Evolutionary conservation across 306 rosid species (phyloP).

Genomic region (Citrullus amarus): DNA sequence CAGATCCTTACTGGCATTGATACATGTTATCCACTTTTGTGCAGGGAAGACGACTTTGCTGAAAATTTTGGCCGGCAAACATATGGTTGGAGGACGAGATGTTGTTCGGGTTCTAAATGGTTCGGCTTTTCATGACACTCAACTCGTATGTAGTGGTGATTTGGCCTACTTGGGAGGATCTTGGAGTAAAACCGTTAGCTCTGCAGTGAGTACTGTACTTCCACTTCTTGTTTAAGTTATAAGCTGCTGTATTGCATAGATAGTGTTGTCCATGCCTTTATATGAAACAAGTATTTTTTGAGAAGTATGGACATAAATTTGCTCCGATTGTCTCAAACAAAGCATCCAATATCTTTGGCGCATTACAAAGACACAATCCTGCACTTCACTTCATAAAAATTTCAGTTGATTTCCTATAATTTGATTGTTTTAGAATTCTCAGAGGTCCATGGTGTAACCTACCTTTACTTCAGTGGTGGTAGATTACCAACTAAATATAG

Average conservation of each 20-base stretch:
- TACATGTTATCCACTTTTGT: slow-evolving; percentile 1
- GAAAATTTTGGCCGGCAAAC: slow-evolving; percentile 80
- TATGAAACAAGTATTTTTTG: neutral
- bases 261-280: neutral
- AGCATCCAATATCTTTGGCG: neutral
- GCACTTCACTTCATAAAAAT: neutral
- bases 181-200: slow-evolving; percentile 80
- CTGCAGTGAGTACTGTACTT: slow-evolving; percentile 48
- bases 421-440: neutral
- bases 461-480: neutral
- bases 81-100: slow-evolving; percentile 94
- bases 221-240: neutral
- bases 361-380: neutral
- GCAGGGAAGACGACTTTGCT: slow-evolving; percentile 84
- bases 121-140: slow-evolving; percentile 88
- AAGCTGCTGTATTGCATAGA: neutral
- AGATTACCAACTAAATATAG: neutral
- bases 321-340: neutral
- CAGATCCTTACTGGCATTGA: neutral
- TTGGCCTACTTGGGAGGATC: slow-evolving; percentile 94
- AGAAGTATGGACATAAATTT: neutral
- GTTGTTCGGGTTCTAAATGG: slow-evolving; percentile 72
- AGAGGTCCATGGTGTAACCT: neutral
- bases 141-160: slow-evolving; percentile 76
- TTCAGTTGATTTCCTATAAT: neutral